A percentile compares a stretch with the other conserved stretches of the same genome.
These are phyloP conservation scores for Arthrobotrys iridis DNA, from an alignment of 2,329 filamentous ascomycete species.

Conservation along the genomic window DNA sequence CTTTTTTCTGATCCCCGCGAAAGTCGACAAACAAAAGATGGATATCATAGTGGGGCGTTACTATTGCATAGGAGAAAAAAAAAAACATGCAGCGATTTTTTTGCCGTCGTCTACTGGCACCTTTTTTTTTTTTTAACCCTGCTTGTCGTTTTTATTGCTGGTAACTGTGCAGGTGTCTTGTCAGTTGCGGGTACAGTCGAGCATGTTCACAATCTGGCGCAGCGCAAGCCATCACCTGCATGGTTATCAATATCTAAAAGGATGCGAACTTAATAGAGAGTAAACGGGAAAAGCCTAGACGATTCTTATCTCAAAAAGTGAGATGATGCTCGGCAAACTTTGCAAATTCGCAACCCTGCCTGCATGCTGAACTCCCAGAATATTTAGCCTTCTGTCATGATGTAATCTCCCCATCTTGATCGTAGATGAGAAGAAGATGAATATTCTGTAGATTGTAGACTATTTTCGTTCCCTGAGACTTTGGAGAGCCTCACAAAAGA, in stretches of 20 bases:
- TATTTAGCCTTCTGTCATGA: conserved; percentile 2
- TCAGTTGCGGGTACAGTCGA: background rate
- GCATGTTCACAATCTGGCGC: background rate
- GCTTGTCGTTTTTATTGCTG: background rate
- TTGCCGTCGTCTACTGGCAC: background rate
- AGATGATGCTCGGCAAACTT: conserved; percentile 32
- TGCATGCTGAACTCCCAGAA: conserved; percentile 1
- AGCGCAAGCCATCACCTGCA: conserved; percentile 26
- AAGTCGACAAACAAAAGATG: background rate
- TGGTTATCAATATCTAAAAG: conserved; percentile 29
- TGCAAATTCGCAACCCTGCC: conserved; percentile 26
- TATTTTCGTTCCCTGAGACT: background rate
- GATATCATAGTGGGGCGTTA: background rate
- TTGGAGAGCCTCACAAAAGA: conserved; percentile 12
- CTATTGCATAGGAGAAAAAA: conserved; percentile 21
- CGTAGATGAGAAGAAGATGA: background rate
- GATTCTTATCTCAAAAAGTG: conserved; percentile 23
- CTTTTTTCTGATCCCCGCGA: background rate
- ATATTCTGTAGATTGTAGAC: background rate
- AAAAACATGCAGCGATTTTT: background rate
- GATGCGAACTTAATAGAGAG: background rate
- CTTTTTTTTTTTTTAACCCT: background rate
- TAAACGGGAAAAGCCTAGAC: conserved; percentile 4
- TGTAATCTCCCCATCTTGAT: conserved; percentile 23
- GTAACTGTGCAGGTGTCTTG: conserved; percentile 8